Evolutionary conservation across 73 alveolate species (phyloP).

Genomic region (Paramecium octaurelia): DNA sequence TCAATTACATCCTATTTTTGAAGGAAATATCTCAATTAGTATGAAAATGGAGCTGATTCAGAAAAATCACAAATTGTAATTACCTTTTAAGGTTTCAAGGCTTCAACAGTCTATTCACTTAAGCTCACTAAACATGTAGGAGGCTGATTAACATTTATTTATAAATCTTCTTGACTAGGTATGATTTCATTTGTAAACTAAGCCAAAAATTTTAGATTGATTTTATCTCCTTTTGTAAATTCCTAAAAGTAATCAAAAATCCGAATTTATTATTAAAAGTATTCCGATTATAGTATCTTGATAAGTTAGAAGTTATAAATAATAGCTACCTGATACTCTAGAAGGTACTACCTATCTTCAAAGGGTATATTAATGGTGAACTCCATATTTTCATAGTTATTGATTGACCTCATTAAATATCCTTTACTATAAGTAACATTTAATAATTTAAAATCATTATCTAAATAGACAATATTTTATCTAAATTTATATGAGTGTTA

Average conservation of each 20-base stretch:
- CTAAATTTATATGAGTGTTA: not conserved
- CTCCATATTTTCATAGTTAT: not conserved
- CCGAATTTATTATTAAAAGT: not conserved
- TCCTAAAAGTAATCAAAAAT: not conserved
- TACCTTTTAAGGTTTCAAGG: not conserved
- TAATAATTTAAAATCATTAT: not conserved
- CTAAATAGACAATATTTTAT: not conserved
- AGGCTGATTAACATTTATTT: not conserved
- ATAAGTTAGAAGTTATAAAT: not conserved
- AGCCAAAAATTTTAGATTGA: not conserved
- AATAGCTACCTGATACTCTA: not conserved
- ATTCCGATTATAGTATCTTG: not conserved
- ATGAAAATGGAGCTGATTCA: not conserved
- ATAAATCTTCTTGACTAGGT: not conserved
- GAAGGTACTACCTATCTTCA: not conserved
- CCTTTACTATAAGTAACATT: not conserved
- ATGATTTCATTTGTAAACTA: not conserved
- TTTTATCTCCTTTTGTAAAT: not conserved
- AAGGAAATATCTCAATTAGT: not conserved
- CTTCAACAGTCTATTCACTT: not conserved
- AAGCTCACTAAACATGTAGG: not conserved
- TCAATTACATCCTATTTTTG: not conserved
- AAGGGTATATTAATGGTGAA: not conserved
- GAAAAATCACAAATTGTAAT: not conserved
- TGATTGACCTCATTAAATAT: not conserved